Evolutionary conservation across 345 rosid genomes (phyloP), one percentile per base, ranked within the genome.

Genomic region (Salix purpurea): DNA sequence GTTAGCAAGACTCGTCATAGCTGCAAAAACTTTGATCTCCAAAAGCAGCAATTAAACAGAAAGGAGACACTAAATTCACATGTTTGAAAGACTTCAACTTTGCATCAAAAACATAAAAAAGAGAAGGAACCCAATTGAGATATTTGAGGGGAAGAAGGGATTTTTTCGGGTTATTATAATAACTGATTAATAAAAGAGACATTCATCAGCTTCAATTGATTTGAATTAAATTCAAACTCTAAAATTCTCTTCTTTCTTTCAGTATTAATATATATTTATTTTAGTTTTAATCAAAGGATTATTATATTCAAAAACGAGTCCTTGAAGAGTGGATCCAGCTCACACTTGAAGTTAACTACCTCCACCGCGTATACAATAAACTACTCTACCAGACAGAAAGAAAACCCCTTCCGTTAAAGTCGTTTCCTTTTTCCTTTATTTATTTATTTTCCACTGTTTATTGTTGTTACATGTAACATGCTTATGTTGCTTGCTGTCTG

Each of bases 321-420:
- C 85, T 83, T 40, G 82, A 81, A 81, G 91, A 78, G 92, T 88
- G 95, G 92, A 89, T 92, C 92, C 95, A 90, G 91, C 93, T 89
- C 95, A 89, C 73, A 66, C 82, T 70, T 84, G 81, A 76, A 80
- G 81, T 81, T 85, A 83, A 81, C 84, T 80, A 78, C 80, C 87
- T 85, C 81, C 83, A 85, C 78, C 76, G 48, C 84, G 79, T 79
- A 37, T 77, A 80, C 28, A 71, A 73, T 40, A 71, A 73, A 73
- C 85, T 72, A 77, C 81, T 73, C 54, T 79, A n/a, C 34, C 78
- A 36, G 62, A 54, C 21, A 19, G 8, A 34, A 74, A 36, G 62
- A 56, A 56, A 56, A 9, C 64, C 56, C 56, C 40, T 23, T 34
- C 74, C 73, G 54, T 71, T 77, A 46, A 79, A 62, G 7, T 60